These are phyloP conservation scores for Alloascoidea africana DNA, from an alignment of 805 yeast genomes.

Conservation along the genomic window DNA sequence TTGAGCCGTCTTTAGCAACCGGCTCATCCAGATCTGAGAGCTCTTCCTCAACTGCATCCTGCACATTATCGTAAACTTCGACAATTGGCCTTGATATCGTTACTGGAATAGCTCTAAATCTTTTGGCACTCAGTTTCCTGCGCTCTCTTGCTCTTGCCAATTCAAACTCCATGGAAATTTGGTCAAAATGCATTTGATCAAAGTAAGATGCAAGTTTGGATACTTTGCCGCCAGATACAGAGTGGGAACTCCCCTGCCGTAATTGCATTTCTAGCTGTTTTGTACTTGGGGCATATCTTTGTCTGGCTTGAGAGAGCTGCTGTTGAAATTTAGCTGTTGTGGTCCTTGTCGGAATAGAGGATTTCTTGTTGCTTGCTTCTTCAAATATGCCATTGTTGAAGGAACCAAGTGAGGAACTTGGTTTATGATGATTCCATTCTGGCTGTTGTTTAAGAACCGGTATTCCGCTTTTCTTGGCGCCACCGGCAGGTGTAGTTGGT, in stretches of 20 bases:
- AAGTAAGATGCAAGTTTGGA: constrained; percentile 50
- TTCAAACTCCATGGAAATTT: constrained; percentile 73
- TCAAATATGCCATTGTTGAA: constrained; percentile 1
- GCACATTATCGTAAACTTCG: constrained; percentile 75
- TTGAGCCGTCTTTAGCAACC: constrained; percentile 8
- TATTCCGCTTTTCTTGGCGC: too few species aligned
- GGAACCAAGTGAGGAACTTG: too few species aligned
- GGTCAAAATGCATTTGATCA: constrained; percentile 66
- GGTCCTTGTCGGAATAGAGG: neutral
- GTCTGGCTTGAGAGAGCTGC: too few species aligned
- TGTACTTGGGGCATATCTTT: constrained; percentile 5
- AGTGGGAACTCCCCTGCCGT: constrained; percentile 3
- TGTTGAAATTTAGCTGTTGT: neutral
- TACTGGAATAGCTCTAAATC: constrained; percentile 55
- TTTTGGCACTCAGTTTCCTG: constrained; percentile 38
- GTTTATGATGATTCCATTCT: too few species aligned
- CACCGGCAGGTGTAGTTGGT: too few species aligned
- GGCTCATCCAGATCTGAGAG: constrained; percentile 18
- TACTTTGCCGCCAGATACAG: constrained; percentile 26
- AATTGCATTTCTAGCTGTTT: constrained; percentile 12
- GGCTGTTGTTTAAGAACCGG: too few species aligned
- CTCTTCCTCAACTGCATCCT: constrained; percentile 67
- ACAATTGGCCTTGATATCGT: constrained; percentile 75
- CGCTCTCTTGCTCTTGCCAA: constrained; percentile 74
- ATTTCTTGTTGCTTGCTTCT: constrained; percentile 1